Evolutionary conservation across 345 rosid genomes (phyloP), one percentile per base, ranked within the genome.

Genomic region (Geranium brycei): DNA sequence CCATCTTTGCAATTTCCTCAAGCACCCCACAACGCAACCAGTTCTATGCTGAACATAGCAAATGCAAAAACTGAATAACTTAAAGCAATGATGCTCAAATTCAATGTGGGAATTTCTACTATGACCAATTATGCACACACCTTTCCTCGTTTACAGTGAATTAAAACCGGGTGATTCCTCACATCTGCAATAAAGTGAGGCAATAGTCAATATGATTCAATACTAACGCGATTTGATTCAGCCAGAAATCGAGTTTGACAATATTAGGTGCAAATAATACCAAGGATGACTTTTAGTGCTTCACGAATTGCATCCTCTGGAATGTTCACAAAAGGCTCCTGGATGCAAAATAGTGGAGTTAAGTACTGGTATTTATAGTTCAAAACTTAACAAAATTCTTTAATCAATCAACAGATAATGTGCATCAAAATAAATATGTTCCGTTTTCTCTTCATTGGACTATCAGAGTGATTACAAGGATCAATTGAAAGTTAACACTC

Each of bases 121-220:
- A 41, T 14, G 55, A 57, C 17, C 7, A 31, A 62, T 47, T 31
- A 15, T 23, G 35, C 19, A 72, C 77, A 58, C 77, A 89, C 98
- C 97, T 92, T 92, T 70, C 98, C 98, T 53, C 97, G 74, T 40
- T 92, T 92, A 69, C 96, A 92, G 64, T 92, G 98, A 70, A 92
- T 86, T 69, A 92, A 62, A 75, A 92, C 72, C 1, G 98, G 98
- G 74, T 87, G 98, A 69, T 89, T 92, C 81, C 80, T 87, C 66
- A 76, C 87, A 81, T 92, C 98, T 92, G 75, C 73, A 73, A 35
- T 30, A 56, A 19, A 64, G 56, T 53, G 14, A 64, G 16, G 2
- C 14, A 62, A 17, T 12, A 47, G 31, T 68, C 15, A 71, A 35
- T 71, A 47, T 13, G 31, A 51, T 51, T 17, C 47, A 61, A n/a